phyloP scores from a whole-genome alignment of 73 alveolate species.

The Blepharisma japonicum region DNA sequence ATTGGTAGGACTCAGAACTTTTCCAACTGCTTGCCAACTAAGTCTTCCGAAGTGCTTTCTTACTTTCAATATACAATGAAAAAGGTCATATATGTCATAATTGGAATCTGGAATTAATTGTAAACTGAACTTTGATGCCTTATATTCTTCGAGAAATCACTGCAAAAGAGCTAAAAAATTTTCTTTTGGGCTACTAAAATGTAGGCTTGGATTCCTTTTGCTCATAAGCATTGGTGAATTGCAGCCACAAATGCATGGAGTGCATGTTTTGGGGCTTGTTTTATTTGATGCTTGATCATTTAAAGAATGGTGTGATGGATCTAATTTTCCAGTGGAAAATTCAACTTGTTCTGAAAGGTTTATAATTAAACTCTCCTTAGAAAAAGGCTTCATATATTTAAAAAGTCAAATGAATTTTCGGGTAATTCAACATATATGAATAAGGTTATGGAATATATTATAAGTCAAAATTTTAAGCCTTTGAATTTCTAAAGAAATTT shows the following conservation, averaged over 20 bases:
- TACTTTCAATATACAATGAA: slow-evolving; percentile 16
- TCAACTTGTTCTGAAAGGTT: too few species aligned
- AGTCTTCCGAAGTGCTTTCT: slow-evolving; percentile 22
- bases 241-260: slow-evolving; percentile 26
- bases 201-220: slow-evolving; percentile 1
- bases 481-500: too few species aligned
- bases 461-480: too few species aligned
- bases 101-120: neutral
- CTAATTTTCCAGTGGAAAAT: too few species aligned
- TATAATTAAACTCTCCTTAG: too few species aligned
- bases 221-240: slow-evolving; percentile 14
- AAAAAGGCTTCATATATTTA: too few species aligned
- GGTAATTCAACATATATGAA: too few species aligned
- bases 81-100: slow-evolving; percentile 10
- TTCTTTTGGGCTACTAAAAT: neutral
- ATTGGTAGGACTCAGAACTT: neutral
- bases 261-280: too few species aligned
- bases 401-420: too few species aligned
- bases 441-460: too few species aligned
- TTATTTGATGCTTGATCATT: too few species aligned
- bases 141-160: neutral
- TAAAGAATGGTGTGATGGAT: too few species aligned
- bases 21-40: slow-evolving; percentile 22
- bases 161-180: neutral
- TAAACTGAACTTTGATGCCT: neutral